Evolutionary conservation across 176 grass and related monocot genomes (phyloP), one percentile per base, ranked within the genome.

Genomic region (Dactylis glomerata): DNA sequence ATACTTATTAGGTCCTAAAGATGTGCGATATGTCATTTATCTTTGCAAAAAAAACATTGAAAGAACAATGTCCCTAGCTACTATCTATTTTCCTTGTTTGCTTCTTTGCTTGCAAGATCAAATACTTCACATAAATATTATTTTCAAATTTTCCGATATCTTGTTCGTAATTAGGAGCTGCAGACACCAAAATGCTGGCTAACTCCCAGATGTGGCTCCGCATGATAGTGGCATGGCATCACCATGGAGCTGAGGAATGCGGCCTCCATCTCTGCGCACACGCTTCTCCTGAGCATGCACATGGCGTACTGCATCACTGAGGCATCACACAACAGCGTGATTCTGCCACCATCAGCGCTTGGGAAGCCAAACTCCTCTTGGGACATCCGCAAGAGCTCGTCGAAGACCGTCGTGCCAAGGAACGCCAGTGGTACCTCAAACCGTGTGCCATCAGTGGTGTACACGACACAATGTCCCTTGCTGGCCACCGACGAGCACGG

Each of bases 291-390:
- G 30, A 90, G 71, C 76, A 92, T 84, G 12, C 33, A 78, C 47
- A 90, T 27, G 0, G 37, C 69, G 6, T 92, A 92, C 75, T 95
- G 86, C 62, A 95, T 55, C 6, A 73, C 75, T 0, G 14, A 33
- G 3, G 82, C 38, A 1, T 90, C 71, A 1, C 85, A 95, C 0
- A 86, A 86, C 22, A 92, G 34, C 6, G 36, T 87, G 68, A 91
- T 95, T 47, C 81, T 82, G 13, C 72, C 86, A 6, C 87, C 54
- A 0, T 83, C 42, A 17, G 44, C 2, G 30, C 64, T 11, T 10
- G 17, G 0, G n/a, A 88, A 88, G 28, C 90, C 90, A 2, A 88
- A 92, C 69, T 90, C 90, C 20, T 93, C 90, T 76, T 82, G 88
- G 1, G 91, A 82, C 70, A 96, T 71, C 50, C 45, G 3, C 5